These are phyloP conservation scores for Chaetoceros tenuissimus DNA, from an alignment of 108 stramenopile genomes.

Conservation along the genomic window DNA sequence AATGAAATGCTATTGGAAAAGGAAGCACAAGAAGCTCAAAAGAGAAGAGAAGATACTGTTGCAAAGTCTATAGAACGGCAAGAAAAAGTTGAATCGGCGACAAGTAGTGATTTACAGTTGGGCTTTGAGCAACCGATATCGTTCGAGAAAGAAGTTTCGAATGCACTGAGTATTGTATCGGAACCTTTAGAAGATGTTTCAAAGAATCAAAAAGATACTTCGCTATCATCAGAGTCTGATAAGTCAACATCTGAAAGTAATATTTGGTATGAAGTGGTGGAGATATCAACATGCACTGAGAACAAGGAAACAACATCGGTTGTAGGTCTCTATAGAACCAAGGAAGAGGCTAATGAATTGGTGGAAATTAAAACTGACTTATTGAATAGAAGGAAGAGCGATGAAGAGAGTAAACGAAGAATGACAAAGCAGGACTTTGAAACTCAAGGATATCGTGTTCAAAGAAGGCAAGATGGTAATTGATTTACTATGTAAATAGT, in stretches of 20 bases:
- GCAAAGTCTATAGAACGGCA: neutral
- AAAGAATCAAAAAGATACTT: neutral
- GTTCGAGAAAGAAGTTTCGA: too few relatives aligned
- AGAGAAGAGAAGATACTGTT: neutral
- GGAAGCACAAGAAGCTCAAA: neutral
- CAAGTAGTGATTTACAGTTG: neutral
- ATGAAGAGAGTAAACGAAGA: neutral
- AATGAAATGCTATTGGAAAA: neutral
- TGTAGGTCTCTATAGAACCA: conserved; percentile 1
- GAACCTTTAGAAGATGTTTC: too few relatives aligned
- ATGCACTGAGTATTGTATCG: too few relatives aligned
- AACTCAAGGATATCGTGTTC: too few relatives aligned
- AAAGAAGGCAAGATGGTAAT: too few relatives aligned
- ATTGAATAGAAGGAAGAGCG: neutral
- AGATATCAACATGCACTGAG: neutral
- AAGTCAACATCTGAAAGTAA: neutral
- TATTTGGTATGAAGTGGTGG: neutral
- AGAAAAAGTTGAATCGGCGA: neutral
- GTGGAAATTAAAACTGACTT: conserved; percentile 2
- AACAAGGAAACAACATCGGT: neutral
- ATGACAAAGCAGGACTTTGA: too few relatives aligned
- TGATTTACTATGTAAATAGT: too few relatives aligned
- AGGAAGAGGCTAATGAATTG: neutral
- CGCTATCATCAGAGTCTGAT: neutral
- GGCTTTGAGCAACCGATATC: too few relatives aligned